Percentiles rank a stretch among this genome's conserved stretches.
These are phyloP conservation scores for Effrenium voratum DNA, from an alignment of 73 alveolate genomes.

Conservation along the genomic window DNA sequence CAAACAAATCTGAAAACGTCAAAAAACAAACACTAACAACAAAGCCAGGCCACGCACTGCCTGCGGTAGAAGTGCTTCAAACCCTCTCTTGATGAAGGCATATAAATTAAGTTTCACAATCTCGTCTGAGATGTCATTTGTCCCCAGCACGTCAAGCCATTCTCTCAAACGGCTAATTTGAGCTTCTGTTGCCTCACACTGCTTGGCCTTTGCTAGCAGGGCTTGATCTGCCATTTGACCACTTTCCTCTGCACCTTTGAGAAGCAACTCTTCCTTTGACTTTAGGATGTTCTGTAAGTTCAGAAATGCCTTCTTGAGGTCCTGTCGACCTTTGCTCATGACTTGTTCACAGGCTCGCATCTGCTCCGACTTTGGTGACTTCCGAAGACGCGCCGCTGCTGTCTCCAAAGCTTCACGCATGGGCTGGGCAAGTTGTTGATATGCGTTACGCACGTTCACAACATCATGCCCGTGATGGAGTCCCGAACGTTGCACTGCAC, in stretches of 20 bases:
- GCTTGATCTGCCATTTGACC: slow-evolving; percentile 1
- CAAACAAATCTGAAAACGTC: not conserved
- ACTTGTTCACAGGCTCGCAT: slow-evolving; percentile 1
- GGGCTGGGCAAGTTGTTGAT: slow-evolving; percentile 29
- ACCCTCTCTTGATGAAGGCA: not conserved
- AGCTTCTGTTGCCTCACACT: not conserved
- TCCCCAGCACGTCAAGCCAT: not conserved
- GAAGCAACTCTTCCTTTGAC: slow-evolving; percentile 22
- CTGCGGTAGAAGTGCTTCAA: slow-evolving; percentile 20
- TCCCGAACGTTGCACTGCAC: slow-evolving; percentile 44
- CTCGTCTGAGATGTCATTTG: slow-evolving; percentile 4
- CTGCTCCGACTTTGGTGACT: not conserved
- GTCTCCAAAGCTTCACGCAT: slow-evolving; percentile 32
- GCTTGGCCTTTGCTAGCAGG: slow-evolving; percentile 83
- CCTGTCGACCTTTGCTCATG: slow-evolving; percentile 8
- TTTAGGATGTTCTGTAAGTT: slow-evolving; percentile 4
- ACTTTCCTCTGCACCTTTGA: slow-evolving; percentile 23
- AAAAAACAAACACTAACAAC: not conserved
- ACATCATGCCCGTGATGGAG: slow-evolving; percentile 20
- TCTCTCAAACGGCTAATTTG: not conserved
- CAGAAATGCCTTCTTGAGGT: not conserved
- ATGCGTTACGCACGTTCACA: slow-evolving; percentile 15
- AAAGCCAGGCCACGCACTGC: slow-evolving; percentile 13
- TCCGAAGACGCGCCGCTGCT: slow-evolving; percentile 37
- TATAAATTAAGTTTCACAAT: slow-evolving; percentile 11